These are phyloP conservation scores for Candida ovalis DNA, from an alignment of 805 yeast species.

Conservation along the genomic window DNA sequence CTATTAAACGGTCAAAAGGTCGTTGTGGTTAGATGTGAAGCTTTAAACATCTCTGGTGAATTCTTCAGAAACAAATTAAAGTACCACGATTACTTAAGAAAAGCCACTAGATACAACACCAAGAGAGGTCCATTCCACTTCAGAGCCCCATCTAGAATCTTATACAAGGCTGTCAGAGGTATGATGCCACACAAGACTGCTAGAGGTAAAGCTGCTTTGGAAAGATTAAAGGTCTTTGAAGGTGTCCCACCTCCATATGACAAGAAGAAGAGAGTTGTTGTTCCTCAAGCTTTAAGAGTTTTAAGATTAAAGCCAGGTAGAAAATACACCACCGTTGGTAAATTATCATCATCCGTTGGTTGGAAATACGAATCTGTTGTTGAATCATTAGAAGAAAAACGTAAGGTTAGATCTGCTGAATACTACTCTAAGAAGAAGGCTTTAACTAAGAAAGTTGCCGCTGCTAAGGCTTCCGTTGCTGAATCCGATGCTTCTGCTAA, in stretches of 20 bases:
- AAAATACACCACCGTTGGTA: conserved; percentile 98
- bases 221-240: conserved; percentile 98
- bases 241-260: conserved; percentile 99
- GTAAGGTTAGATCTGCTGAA: conserved; percentile 98
- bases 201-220: conserved; percentile 99
- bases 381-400: conserved; percentile 96
- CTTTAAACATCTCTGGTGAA: conserved; percentile 98
- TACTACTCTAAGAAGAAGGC: conserved; percentile 99
- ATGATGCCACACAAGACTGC: conserved; percentile 99
- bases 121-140: conserved; percentile 99
- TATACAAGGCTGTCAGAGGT: conserved; percentile 99
- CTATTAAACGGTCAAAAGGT: conserved; percentile 96
- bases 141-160: conserved; percentile 99
- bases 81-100: conserved; percentile 99
- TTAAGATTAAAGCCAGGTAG: conserved; percentile 99
- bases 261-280: conserved; percentile 99
- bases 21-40: conserved; percentile 96
- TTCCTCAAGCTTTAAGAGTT: conserved; percentile 99
- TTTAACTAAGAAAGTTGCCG: conserved; percentile 83
- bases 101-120: conserved; percentile 98
- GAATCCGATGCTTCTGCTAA: conserved; percentile 87
- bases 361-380: conserved; percentile 99
- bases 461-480: conserved; percentile 85
- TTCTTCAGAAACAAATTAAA: conserved; percentile 99
- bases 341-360: conserved; percentile 94